Base-by-base conservation (phyloP, 2,329 filamentous ascomycete species). In the Apiospora marii region DNA sequence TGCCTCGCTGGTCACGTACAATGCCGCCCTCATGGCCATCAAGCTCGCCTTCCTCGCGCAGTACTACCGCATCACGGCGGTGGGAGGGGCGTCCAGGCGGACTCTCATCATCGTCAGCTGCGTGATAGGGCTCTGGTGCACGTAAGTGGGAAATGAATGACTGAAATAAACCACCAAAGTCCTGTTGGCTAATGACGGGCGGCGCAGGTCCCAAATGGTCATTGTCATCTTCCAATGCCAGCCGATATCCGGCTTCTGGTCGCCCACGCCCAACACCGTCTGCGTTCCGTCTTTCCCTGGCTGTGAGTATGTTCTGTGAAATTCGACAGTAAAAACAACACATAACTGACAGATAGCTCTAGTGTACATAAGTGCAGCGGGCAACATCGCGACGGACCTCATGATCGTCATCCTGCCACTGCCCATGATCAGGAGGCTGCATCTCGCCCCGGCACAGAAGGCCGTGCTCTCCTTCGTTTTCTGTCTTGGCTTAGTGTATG, bases 401-500 rank as follows among this genome's bases (percentile, higher is more conserved):
- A 74, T 77, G 6, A 80, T 85, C 37, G 81, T 84, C 67, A 53
- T 81, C 0, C 69, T 84, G 19, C 83, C 83, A 1, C 74, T 84
- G 4, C 82, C 83, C 0, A 77, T 82, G 1, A 73, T 84, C 16
- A 74, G 73, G 12, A 77, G 77, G 27, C 73, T 83, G 27, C 80
- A 83, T n/a, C 77, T 83, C 27, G 80, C 80, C 0, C 79, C 74
- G 41, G 75, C 76, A 6, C 82, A 83, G 68, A 80, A 79, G 51
- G 70, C 82, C 7, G 75, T 80, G 4, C 76, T 84, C 8, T 76
- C 83, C 1, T 80, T 78, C 8, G 81, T 84, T 64, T 84, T 84
- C 70, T 80, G 80, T 69, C 76, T 84, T 4, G 82, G 82, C 19
- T 83, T 84, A 72, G 83, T 84, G 82, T 83, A 70, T 75, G 82